Evolutionary conservation across 2,329 filamentous ascomycete species (phyloP), one percentile per base, ranked within the genome.

Genomic region (Lasiodiplodia hormozganensis): DNA sequence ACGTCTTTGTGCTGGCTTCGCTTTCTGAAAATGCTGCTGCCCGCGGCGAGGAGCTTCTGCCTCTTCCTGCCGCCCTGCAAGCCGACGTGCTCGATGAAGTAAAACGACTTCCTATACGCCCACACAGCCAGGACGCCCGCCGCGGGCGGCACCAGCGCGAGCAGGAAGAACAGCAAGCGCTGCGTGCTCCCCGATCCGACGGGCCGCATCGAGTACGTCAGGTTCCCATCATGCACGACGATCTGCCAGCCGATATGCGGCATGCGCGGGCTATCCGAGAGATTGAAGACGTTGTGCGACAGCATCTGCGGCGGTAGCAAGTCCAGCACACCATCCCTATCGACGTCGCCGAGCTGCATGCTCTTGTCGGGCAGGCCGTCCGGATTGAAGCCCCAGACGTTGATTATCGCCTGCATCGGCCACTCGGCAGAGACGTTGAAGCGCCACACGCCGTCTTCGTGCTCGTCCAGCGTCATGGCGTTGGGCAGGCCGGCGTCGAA

Each of bases 321-420:
- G 74, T 91, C 89, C 23, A 90, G 78, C 6, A 90, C 81, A 2
- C 82, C 82, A 73, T 90, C 88, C 28, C 81, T 81, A 73, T 90
- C 86, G 16, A 89, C 83, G 74, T 91, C 89, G 28, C 89, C 89
- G 70, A 86, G 2, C 89, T 84, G 68, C 82, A 84, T 7, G 84
- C 85, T 28, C 69, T 87, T 82, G 75, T 91, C 89, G 0, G 89
- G 88, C 71, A 85, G 79, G 21, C 88, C 87, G 75, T 90, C 85
- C 0, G 85, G 84, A 72, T 90, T 88, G 74, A 90, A 87, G 64
- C 89, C 89, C 89, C 89, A 91, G 4, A 89, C 83, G 71, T 90
- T 91, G 69, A 90, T 78, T 72, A 90, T 88, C 68, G 88, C 85
- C 58, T 85, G 78, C 2, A 85, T 84, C 5, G 89, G 89, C 85